Evolutionary conservation across 75 land plant genomes (phyloP).

Genomic region (Pinus tabuliformis): DNA sequence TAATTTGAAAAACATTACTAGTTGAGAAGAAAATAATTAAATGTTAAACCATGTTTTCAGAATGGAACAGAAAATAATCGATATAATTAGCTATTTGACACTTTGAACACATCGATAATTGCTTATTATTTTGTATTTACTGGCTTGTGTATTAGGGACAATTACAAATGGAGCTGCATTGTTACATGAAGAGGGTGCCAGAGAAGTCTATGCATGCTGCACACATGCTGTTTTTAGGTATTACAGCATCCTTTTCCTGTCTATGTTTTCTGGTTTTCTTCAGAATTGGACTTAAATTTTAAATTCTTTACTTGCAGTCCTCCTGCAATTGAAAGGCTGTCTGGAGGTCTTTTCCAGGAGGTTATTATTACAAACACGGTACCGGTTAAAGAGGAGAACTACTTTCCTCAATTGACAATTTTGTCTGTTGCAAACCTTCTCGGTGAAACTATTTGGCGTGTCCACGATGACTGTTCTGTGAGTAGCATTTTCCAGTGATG

Average conservation of each 20-base stretch:
- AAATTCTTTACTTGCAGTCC: constrained; percentile 52
- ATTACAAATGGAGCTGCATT: constrained; percentile 92
- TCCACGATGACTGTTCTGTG: constrained; percentile 93
- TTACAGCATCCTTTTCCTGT: not conserved
- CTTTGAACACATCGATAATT: not conserved
- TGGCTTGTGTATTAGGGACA: constrained; percentile 47
- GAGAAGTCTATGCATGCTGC: constrained; percentile 95
- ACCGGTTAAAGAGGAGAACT: constrained; percentile 72
- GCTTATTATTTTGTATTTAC: not conserved
- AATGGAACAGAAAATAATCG: not conserved
- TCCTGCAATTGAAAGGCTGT: constrained; percentile 92
- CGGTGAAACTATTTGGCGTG: constrained; percentile 97
- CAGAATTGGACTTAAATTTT: not conserved
- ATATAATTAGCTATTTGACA: not conserved
- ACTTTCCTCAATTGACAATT: constrained; percentile 92
- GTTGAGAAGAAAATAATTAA: not conserved
- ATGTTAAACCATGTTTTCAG: not conserved
- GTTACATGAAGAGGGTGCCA: constrained; percentile 87
- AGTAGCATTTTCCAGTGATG: constrained; percentile 68
- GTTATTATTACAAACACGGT: constrained; percentile 95
- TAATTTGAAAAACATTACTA: not conserved
- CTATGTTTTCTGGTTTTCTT: constrained; percentile 5
- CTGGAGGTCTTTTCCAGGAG: constrained; percentile 95
- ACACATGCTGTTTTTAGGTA: constrained; percentile 81
- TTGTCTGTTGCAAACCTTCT: constrained; percentile 93